Evolutionary conservation across 768 basidiomycete genomes (phyloP).

Genomic region (Termitomyces sp.): DNA sequence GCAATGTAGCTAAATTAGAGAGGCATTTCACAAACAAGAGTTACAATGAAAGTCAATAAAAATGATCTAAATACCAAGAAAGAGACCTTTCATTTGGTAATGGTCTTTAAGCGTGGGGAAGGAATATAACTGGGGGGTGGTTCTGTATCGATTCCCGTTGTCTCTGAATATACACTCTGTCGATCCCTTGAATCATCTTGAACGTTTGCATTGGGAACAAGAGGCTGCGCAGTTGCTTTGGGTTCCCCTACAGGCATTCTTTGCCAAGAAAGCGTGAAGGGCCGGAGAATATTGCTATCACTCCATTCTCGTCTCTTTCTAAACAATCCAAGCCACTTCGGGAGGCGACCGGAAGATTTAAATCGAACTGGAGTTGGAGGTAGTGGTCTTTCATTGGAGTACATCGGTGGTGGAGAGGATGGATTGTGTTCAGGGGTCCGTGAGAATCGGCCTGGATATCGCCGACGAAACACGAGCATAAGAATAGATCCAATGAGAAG

Average conservation of each 20-base stretch:
- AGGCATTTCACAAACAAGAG: background rate
- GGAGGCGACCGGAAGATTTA: background rate
- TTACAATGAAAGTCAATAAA: background rate
- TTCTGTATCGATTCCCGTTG: background rate
- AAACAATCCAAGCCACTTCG: background rate
- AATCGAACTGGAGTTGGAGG: background rate
- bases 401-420: background rate
- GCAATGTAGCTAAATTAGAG: no score
- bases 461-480: background rate
- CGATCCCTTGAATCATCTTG: background rate
- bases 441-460: background rate
- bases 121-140: background rate
- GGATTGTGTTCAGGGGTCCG: background rate
- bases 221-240: background rate
- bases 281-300: background rate
- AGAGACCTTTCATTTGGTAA: background rate
- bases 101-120: background rate
- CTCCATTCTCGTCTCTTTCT: no score
- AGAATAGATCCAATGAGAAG: background rate
- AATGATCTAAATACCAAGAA: background rate
- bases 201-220: background rate
- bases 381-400: background rate
- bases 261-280: background rate
- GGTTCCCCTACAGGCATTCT: background rate
- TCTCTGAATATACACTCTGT: background rate